phyloP scores from a whole-genome alignment of 306 rosid genomes.

The Medicago lupulina region DNA sequence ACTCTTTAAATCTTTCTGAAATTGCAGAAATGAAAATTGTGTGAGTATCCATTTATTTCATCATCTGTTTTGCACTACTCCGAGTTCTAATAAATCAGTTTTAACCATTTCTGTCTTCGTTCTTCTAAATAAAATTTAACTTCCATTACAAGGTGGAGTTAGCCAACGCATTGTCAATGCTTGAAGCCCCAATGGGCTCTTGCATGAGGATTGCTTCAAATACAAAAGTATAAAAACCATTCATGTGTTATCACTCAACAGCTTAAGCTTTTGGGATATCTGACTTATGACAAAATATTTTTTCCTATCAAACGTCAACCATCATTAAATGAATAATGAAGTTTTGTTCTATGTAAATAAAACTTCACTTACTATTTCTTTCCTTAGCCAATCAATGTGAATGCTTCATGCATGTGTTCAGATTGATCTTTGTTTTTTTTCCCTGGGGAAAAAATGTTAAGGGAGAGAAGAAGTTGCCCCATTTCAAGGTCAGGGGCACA shows the following conservation, averaged over 20 bases:
- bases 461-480: slow-evolving; percentile 11
- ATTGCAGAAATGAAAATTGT: slow-evolving; percentile 98
- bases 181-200: slow-evolving; percentile 1
- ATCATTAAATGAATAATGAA: not conserved
- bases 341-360: slow-evolving; percentile 28
- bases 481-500: slow-evolving; percentile 15
- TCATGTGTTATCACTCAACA: slow-evolving; percentile 1
- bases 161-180: not conserved
- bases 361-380: slow-evolving; percentile 11
- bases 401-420: slow-evolving; percentile 24
- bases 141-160: not conserved
- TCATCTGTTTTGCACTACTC: slow-evolving; percentile 28
- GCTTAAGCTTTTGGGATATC: slow-evolving; percentile 1
- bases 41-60: slow-evolving; percentile 58
- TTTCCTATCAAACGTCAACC: slow-evolving; percentile 7
- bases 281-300: not conserved
- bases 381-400: slow-evolving; percentile 11
- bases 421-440: slow-evolving; percentile 25
- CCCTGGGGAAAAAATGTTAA: not conserved
- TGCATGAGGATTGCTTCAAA: not conserved
- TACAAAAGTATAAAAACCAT: not conserved
- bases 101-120: not conserved
- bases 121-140: not conserved
- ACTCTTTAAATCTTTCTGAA: slow-evolving; percentile 88
- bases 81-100: slow-evolving; percentile 12